phyloP scores from a whole-genome alignment of 2,329 filamentous ascomycete species.

The Aspergillus felis region DNA sequence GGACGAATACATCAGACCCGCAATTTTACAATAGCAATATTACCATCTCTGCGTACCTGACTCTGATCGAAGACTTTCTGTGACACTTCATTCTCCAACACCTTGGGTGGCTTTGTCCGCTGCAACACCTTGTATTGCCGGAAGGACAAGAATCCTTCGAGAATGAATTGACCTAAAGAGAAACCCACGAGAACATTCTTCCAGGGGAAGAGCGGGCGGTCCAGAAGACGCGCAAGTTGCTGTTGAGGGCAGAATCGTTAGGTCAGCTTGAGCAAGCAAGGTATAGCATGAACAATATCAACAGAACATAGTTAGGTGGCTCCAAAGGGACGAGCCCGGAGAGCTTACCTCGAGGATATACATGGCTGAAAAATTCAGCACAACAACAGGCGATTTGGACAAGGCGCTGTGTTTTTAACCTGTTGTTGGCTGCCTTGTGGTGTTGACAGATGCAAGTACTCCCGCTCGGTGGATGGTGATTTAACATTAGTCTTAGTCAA shows the following conservation, averaged over 20 bases:
- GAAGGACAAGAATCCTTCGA: conserved; percentile 84
- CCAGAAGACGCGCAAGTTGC: conserved; percentile 77
- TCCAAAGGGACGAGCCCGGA: not conserved
- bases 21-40: not conserved
- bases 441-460: conserved; percentile 13
- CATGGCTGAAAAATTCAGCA: conserved; percentile 23
- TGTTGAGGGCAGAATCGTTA: conserved; percentile 23
- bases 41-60: conserved; percentile 52
- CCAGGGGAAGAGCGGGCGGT: conserved; percentile 93
- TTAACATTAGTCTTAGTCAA: conserved; percentile 1
- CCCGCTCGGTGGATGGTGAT: not conserved
- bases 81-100: conserved; percentile 82
- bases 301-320: not conserved
- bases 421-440: not conserved
- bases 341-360: conserved; percentile 34
- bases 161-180: conserved; percentile 82
- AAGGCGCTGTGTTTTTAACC: conserved; percentile 10
- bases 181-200: conserved; percentile 95
- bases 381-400: conserved; percentile 10
- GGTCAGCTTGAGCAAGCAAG: conserved; percentile 9
- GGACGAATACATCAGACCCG: not conserved
- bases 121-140: conserved; percentile 88
- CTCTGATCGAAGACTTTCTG: conserved; percentile 91
- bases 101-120: conserved; percentile 74
- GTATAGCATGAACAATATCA: not conserved